Percentiles rank a stretch among this genome's conserved stretches.
These are phyloP conservation scores for Aspergillus felis DNA, from an alignment of 2,329 filamentous ascomycete species.

Conservation along the genomic window DNA sequence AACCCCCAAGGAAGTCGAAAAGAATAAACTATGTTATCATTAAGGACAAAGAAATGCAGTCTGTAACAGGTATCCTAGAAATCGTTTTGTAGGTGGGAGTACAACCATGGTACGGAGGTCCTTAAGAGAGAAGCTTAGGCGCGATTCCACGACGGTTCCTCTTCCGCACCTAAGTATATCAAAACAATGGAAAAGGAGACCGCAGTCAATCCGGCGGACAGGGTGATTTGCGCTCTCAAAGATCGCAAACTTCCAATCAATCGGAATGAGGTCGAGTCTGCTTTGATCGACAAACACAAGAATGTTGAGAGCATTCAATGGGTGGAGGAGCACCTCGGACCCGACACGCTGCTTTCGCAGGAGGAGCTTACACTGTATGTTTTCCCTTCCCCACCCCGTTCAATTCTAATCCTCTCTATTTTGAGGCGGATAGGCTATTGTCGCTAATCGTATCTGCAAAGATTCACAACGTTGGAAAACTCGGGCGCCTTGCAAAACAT, in stretches of 20 bases:
- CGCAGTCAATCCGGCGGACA: slow-evolving; percentile 14
- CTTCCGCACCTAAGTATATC: slow-evolving; percentile 2
- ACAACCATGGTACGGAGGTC: not conserved
- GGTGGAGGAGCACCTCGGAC: slow-evolving; percentile 28
- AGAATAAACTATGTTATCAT: not conserved
- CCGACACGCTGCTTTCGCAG: slow-evolving; percentile 35
- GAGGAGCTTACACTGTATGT: slow-evolving; percentile 38
- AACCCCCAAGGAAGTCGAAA: not conserved
- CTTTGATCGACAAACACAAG: slow-evolving; percentile 19
- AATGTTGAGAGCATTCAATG: slow-evolving; percentile 25
- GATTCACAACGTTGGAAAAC: slow-evolving; percentile 33
- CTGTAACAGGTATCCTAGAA: not conserved
- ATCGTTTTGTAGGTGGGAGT: not conserved
- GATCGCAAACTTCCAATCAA: slow-evolving; percentile 27
- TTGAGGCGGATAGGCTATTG: not conserved
- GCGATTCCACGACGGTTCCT: not conserved
- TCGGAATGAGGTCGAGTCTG: slow-evolving; percentile 25
- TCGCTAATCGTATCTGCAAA: slow-evolving; percentile 8
- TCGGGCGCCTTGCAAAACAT: slow-evolving; percentile 27
- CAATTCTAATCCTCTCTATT: not conserved
- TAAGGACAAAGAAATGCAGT: no score
- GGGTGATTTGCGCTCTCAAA: slow-evolving; percentile 24
- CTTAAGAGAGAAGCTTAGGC: not conserved
- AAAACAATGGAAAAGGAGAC: slow-evolving; percentile 12
- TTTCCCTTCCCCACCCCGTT: not conserved